phyloP scores from a whole-genome alignment of 257 asterid genomes.

The Oldenlandia corymbosa region DNA sequence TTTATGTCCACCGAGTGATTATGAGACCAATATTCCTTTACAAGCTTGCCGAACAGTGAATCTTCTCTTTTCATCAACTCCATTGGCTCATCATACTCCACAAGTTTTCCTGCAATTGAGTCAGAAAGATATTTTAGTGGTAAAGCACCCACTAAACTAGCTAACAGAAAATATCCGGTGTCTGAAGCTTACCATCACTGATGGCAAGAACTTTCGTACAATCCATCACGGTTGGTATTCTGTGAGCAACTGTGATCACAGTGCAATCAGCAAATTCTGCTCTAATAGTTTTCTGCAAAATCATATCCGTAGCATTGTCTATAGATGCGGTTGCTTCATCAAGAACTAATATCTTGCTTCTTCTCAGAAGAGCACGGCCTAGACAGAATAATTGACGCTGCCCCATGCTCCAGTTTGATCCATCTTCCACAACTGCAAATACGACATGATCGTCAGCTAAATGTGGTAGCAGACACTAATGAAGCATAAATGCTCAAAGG shows the following conservation, averaged over 20 bases:
- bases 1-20: slow-evolving; percentile 42
- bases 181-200: slow-evolving; percentile 62
- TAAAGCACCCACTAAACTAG: neutral
- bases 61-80: slow-evolving; percentile 63
- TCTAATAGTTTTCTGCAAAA: slow-evolving; percentile 79
- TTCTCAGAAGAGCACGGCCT: slow-evolving; percentile 78
- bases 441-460: neutral
- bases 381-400: slow-evolving; percentile 81
- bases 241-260: slow-evolving; percentile 89
- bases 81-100: slow-evolving; percentile 80
- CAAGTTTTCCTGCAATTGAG: too few species aligned
- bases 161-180: neutral
- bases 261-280: slow-evolving; percentile 74
- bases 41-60: slow-evolving; percentile 74
- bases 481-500: neutral
- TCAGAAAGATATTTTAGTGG: neutral
- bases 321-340: slow-evolving; percentile 98
- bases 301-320: slow-evolving; percentile 83
- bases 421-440: slow-evolving; percentile 78
- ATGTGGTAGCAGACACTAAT: neutral
- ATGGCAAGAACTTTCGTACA: slow-evolving; percentile 86
- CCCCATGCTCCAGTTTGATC: slow-evolving; percentile 99
- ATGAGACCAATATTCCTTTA: slow-evolving; percentile 87
- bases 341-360: slow-evolving; percentile 75
- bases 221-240: slow-evolving; percentile 97